Percentiles rank a stretch among this genome's conserved stretches.
Conservation (phyloP, 352 stramenopile species). For the Pythium sukuiense region DNA sequence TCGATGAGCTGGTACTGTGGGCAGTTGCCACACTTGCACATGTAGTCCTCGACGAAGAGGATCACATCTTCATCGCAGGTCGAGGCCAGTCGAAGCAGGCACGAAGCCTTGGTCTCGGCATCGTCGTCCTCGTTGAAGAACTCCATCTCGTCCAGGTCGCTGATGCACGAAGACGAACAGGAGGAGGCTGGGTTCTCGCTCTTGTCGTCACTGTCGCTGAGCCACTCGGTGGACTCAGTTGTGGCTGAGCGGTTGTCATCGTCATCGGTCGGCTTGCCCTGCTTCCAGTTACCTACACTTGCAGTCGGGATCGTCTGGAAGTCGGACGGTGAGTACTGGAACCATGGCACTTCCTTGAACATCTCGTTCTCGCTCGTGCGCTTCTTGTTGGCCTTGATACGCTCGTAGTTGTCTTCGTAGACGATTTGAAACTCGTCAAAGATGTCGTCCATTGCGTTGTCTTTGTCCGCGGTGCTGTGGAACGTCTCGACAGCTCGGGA, state of each 20-base stretch:
- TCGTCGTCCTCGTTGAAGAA: slow-evolving; percentile 19
- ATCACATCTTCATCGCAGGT: not conserved
- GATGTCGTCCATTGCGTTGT: slow-evolving; percentile 21
- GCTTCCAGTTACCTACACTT: slow-evolving; percentile 3
- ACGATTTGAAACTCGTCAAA: slow-evolving; percentile 36
- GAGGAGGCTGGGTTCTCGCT: slow-evolving; percentile 13
- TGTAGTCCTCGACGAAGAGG: slow-evolving; percentile 22
- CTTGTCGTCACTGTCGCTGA: slow-evolving; percentile 19
- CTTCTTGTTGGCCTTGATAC: slow-evolving; percentile 3
- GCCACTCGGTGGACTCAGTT: slow-evolving; percentile 26
- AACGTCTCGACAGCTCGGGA: slow-evolving; percentile 4
- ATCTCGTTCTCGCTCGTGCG: slow-evolving; percentile 5
- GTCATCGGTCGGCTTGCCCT: not conserved
- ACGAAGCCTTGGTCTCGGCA: slow-evolving; percentile 8
- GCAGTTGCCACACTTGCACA: slow-evolving; percentile 27
- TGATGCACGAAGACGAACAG: not conserved
- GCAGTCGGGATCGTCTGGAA: not conserved
- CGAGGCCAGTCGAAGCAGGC: slow-evolving; percentile 17
- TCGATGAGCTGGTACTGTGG: slow-evolving; percentile 22
- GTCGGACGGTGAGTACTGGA: slow-evolving; percentile 14
- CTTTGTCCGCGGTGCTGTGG: slow-evolving; percentile 2
- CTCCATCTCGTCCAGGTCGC: slow-evolving; percentile 20
- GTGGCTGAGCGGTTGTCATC: slow-evolving; percentile 20
- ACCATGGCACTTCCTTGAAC: slow-evolving; percentile 18
- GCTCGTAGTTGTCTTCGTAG: slow-evolving; percentile 22